Evolutionary conservation across 2,329 filamentous ascomycete species (phyloP).

Genomic region (Ophiostoma australiae): DNA sequence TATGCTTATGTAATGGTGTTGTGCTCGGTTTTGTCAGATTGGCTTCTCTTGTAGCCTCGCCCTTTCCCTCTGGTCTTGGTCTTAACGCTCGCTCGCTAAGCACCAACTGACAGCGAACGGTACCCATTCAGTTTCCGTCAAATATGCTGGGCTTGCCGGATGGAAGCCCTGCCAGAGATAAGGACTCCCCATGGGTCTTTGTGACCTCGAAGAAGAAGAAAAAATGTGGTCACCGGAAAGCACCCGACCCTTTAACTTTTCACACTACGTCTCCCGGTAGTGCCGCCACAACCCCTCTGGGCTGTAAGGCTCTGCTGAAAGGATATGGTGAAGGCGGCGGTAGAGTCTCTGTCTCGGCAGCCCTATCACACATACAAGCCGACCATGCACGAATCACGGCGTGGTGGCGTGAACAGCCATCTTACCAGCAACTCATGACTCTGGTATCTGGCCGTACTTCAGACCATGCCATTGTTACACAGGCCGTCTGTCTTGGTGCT

Average conservation of each 20-base stretch:
- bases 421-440: constrained; percentile 34
- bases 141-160: constrained; percentile 8
- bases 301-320: background rate
- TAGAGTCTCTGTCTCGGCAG: background rate
- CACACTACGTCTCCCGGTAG: background rate
- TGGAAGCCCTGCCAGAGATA: background rate
- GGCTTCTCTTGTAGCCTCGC: background rate
- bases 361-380: constrained; percentile 26
- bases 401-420: constrained; percentile 30
- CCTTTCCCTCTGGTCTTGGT: background rate
- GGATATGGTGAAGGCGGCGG: too few species aligned
- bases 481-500: constrained; percentile 51
- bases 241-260: constrained; percentile 9
- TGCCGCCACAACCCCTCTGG: background rate
- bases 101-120: background rate
- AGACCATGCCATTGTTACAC: constrained; percentile 32
- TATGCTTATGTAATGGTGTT: background rate
- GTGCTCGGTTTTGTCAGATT: background rate
- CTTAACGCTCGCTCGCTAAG: background rate
- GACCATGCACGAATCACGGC: constrained; percentile 29
- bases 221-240: background rate
- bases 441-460: constrained; percentile 33
- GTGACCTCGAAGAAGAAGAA: constrained; percentile 12
- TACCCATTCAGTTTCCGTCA: background rate
- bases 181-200: constrained; percentile 18